Percentiles rank a stretch among this genome's conserved stretches.
Conservation (phyloP, 2,329 filamentous ascomycete species). For the Aureobasidium leucospermi region DNA sequence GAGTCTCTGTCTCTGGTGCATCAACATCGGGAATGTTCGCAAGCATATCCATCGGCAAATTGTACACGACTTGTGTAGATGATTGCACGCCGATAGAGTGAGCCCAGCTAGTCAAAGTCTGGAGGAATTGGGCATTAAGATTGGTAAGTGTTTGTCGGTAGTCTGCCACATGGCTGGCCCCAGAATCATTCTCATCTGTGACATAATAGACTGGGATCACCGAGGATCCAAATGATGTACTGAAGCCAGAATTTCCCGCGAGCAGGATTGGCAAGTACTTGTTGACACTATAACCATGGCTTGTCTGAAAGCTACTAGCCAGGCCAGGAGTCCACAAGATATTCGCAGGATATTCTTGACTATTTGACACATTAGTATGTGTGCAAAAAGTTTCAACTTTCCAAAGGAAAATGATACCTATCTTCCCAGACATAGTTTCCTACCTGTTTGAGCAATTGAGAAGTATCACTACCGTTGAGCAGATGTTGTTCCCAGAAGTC, state of each 20-base stretch:
- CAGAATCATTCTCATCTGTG: constrained; percentile 21
- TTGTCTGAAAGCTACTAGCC: constrained; percentile 19
- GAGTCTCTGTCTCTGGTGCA: constrained; percentile 29
- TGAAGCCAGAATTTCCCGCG: constrained; percentile 19
- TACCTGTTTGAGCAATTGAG: constrained; percentile 21
- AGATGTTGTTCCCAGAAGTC: constrained; percentile 29
- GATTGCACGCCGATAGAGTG: constrained; percentile 22
- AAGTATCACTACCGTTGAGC: constrained; percentile 19
- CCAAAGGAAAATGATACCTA: constrained; percentile 18
- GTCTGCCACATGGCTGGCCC: constrained; percentile 22
- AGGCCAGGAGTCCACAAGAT: constrained; percentile 22
- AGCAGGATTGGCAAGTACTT: constrained; percentile 28
- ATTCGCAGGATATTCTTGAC: no score
- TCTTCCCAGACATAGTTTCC: constrained; percentile 10
- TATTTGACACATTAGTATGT: no score
- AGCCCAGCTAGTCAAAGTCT: constrained; percentile 23
- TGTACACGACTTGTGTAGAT: constrained; percentile 29
- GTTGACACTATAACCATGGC: constrained; percentile 24
- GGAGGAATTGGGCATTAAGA: constrained; percentile 26
- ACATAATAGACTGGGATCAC: constrained; percentile 17
- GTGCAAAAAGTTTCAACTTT: no score
- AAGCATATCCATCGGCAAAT: constrained; percentile 29
- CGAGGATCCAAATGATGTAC: constrained; percentile 17
- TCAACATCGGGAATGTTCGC: constrained; percentile 25
- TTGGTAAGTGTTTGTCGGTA: constrained; percentile 26